Evolutionary conservation across 106 monocot species (phyloP).

Genomic region (Xerophyta viscosa): DNA sequence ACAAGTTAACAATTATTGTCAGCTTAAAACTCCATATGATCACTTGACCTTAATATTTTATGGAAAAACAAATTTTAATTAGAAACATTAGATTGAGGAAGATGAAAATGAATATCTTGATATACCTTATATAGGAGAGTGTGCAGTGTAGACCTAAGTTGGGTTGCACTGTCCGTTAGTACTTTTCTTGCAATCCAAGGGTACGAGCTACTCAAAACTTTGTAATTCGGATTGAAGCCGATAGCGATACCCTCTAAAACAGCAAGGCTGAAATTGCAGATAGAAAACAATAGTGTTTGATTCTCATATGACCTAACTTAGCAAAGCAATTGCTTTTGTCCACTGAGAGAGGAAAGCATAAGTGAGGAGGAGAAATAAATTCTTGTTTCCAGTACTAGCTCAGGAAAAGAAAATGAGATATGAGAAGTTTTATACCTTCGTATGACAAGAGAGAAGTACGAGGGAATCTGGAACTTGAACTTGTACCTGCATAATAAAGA

Average conservation of each 20-base stretch:
- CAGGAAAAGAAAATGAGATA: too few relatives aligned
- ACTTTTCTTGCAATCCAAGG: slow-evolving; percentile 99
- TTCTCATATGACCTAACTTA: too few relatives aligned
- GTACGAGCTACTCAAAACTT: slow-evolving; percentile 94
- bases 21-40: too few relatives aligned
- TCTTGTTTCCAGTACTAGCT: too few relatives aligned
- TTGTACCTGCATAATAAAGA: slow-evolving; percentile 60
- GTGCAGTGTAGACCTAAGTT: slow-evolving; percentile 77
- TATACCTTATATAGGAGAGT: slow-evolving; percentile 84
- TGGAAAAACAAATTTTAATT: too few relatives aligned
- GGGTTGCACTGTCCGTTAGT: slow-evolving; percentile 76
- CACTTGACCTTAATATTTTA: too few relatives aligned
- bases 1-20: background rate
- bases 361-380: too few relatives aligned
- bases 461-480: slow-evolving; percentile 96
- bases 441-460: slow-evolving; percentile 96
- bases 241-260: slow-evolving; percentile 97
- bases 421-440: too few relatives aligned
- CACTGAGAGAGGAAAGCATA: too few relatives aligned
- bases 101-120: background rate
- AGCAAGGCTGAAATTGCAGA: slow-evolving; percentile 69
- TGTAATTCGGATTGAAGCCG: slow-evolving; percentile 84
- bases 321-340: too few relatives aligned
- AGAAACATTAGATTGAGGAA: background rate
- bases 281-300: background rate